Evolutionary conservation across 257 asterid genomes (phyloP), one percentile per base, ranked within the genome.

Genomic region (Cruciata laevipes): DNA sequence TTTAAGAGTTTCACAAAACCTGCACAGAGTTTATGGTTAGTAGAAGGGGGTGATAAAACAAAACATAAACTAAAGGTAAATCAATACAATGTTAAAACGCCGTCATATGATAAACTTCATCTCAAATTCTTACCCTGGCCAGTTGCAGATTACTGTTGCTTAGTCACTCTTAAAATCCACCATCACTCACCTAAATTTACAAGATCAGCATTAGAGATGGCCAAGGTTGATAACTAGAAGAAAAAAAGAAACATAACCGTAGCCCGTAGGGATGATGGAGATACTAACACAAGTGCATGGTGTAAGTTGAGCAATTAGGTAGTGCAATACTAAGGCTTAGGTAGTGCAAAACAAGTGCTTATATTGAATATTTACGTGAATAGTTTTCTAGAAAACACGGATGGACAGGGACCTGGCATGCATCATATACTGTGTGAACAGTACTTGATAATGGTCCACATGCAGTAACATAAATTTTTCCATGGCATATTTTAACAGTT

Each of bases 61-160:
- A 6, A 37, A 37, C 44, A 37, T 37, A 37, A 66, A 49, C 49
- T 11, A 40, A 40, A 10, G 13, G 14, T 37, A 37, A 37, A 37
- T 37, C 44, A 37, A 37, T 12, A 37, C 44, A 37, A 37, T 37
- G 6, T 37, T 37, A 37, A 33, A 33, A 7, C 8, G 2, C 5
- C 44, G 8, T 8, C 44, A 37, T 37, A 37, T 37, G 44, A 37
- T 37, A 37, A 40, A 40, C 49, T 40, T 40, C 17, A 14, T 44
- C n/a, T 44, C n/a, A 44, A 13, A 44, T 44, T 66, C 20, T 66
- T 18, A 30, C 70, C 70, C 12, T 7, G 52, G 62, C 35, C 49
- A 31, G 33, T 16, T n/a, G 61, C 31, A 47, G 10, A 11, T n/a
- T 60, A n/a, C 21, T 11, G 18, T 49, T 66, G 9, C 57, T 53